Evolutionary conservation across 306 rosid genomes (phyloP).

Genomic region (Cucurbita ficifolia): DNA sequence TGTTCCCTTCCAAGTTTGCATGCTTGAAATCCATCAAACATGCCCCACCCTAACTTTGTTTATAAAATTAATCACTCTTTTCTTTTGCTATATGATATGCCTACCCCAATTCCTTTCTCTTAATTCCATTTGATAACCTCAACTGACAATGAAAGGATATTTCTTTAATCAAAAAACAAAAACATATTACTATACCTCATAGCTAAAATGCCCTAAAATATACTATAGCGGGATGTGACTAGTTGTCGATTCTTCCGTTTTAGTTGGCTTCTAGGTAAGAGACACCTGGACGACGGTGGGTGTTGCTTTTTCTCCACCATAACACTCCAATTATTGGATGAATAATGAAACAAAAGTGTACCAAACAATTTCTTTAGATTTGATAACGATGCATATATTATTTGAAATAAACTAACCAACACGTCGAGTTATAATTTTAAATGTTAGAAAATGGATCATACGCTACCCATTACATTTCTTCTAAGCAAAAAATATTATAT

Average conservation of each 20-base stretch:
- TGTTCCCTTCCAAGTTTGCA: constrained; percentile 6
- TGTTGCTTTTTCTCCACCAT: background rate
- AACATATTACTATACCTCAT: background rate
- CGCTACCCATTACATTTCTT: background rate
- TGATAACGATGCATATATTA: background rate
- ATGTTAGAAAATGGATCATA: background rate
- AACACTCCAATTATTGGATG: too few relatives aligned
- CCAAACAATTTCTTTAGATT: background rate
- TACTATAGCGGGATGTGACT: too few relatives aligned
- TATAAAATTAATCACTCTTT: background rate
- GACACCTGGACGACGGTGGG: background rate
- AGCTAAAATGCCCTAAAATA: too few relatives aligned
- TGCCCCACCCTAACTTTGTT: background rate
- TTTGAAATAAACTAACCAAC: background rate
- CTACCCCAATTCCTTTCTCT: background rate
- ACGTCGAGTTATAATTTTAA: background rate
- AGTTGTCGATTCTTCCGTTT: too few relatives aligned
- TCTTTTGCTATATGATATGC: background rate
- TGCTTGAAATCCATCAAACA: constrained; percentile 51
- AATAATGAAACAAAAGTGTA: background rate
- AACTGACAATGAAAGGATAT: background rate
- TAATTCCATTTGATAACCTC: background rate
- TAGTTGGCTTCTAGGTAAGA: too few relatives aligned
- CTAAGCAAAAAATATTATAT: background rate
- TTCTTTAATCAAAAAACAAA: background rate